Percentiles rank a stretch among this genome's conserved stretches.
phyloP scores from a whole-genome alignment of 495 filamentous ascomycete species.

The Penicillium odoratum region DNA sequence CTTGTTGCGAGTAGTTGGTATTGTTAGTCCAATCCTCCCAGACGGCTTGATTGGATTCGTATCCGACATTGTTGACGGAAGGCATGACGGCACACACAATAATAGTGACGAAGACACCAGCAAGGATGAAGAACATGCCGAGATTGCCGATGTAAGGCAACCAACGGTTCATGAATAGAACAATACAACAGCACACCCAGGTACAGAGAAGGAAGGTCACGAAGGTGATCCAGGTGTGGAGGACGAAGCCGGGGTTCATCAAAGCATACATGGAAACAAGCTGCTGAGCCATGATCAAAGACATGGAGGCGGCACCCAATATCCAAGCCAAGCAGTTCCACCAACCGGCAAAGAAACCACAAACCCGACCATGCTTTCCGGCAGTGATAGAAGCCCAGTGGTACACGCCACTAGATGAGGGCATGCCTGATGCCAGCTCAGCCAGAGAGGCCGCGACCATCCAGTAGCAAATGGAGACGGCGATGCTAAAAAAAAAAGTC shows the following conservation, averaged over 20 bases:
- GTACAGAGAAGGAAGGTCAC: slow-evolving; percentile 65
- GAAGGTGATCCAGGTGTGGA: slow-evolving; percentile 74
- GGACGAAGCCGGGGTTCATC: slow-evolving; percentile 62
- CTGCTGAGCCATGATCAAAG: slow-evolving; percentile 67
- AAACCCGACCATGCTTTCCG: slow-evolving; percentile 65
- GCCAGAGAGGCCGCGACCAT: slow-evolving; percentile 60
- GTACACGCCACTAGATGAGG: slow-evolving; percentile 77
- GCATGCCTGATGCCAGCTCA: slow-evolving; percentile 77
- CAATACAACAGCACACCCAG: slow-evolving; percentile 63
- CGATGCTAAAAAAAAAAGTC: slow-evolving; percentile 34
- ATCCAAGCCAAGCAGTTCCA: slow-evolving; percentile 82
- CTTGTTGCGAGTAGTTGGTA: slow-evolving; percentile 67
- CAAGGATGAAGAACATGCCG: slow-evolving; percentile 68
- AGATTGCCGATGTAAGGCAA: slow-evolving; percentile 66
- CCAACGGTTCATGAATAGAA: slow-evolving; percentile 68
- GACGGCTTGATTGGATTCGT: slow-evolving; percentile 58
- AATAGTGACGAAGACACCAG: slow-evolving; percentile 69
- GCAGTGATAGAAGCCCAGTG: slow-evolving; percentile 81
- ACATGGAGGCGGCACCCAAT: slow-evolving; percentile 62
- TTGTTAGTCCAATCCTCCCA: slow-evolving; percentile 65
- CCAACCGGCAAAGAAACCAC: slow-evolving; percentile 78
- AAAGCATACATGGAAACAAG: slow-evolving; percentile 68
- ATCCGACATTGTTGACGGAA: slow-evolving; percentile 36
- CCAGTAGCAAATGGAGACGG: slow-evolving; percentile 51
- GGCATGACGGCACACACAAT: slow-evolving; percentile 79